A percentile compares a stretch with the other conserved stretches of the same genome.
These are phyloP conservation scores for Aspergillus avenaceus DNA, from an alignment of 495 filamentous ascomycete genomes.

Conservation along the genomic window DNA sequence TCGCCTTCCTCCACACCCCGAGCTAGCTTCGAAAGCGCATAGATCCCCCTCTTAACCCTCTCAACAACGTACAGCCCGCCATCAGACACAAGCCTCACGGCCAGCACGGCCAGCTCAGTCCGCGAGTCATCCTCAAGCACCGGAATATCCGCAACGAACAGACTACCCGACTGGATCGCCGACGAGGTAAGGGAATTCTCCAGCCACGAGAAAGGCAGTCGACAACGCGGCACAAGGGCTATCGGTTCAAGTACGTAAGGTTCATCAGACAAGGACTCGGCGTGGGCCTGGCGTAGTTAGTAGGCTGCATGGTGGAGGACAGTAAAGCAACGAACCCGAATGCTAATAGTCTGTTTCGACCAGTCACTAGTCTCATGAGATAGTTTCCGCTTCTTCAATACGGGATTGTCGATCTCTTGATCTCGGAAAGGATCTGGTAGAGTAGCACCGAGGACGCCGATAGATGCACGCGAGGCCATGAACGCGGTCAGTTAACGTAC, in stretches of 20 bases:
- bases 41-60: constrained; percentile 60
- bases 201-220: constrained; percentile 56
- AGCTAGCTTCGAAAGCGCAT: constrained; percentile 67
- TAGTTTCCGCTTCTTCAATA: constrained; percentile 34
- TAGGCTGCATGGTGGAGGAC: not conserved
- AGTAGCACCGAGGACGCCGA: constrained; percentile 32
- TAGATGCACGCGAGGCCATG: constrained; percentile 35
- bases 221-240: constrained; percentile 56
- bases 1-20: constrained; percentile 52
- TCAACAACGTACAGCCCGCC: constrained; percentile 68
- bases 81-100: constrained; percentile 58
- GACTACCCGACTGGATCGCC: constrained; percentile 45
- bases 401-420: constrained; percentile 20
- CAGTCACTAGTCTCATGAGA: constrained; percentile 17
- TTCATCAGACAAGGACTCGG: constrained; percentile 51
- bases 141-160: constrained; percentile 58
- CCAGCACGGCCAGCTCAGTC: constrained; percentile 48
- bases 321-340: constrained; percentile 24
- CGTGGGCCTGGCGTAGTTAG: constrained; percentile 48
- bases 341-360: constrained; percentile 26
- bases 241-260: constrained; percentile 58
- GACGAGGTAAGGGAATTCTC: constrained; percentile 53
- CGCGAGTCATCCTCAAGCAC: constrained; percentile 54
- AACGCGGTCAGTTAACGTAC: constrained; percentile 20
- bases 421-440: constrained; percentile 27